Base-by-base conservation (phyloP, 1,284 basidiomycete genomes). In the Ganoderma leucocontextum region DNA sequence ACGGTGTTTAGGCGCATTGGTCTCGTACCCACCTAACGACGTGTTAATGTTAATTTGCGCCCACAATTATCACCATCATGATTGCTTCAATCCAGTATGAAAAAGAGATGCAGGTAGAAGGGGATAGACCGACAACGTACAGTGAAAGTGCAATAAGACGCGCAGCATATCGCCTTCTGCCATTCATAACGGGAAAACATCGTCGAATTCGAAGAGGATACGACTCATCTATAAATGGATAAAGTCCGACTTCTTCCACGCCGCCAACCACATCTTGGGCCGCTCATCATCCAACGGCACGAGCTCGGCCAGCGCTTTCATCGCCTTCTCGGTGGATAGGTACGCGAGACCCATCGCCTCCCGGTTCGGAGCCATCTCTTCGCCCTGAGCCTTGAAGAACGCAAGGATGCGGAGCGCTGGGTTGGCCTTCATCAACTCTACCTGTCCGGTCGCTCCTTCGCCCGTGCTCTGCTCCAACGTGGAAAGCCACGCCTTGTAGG, bases 351-450 rank as follows among this genome's bases (percentile, higher is more conserved):
- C 71, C 49, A 72, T 61, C 2, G 71, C 66, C 59, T 72, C 71
- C 39, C 70, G 64, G 42, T 67, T 63, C 7, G 66, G 57, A 19
- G 66, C 62, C 13, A 17, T 22, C 36, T 2, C 33, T 7, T 42
- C 36, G 41, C 44, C 61, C 19, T 62, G 64, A n/a, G 33, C 66
- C 49, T 67, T 64, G 74, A 75, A 82, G 70, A 80, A 79, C 8
- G 75, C 69, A 55, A 80, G 65, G 12, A 81, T 67, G 35, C 75
- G 74, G 29, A 80, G 65, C 0, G 78, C 80, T 2, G 80, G 80
- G 62, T 79, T 79, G 22, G 42, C 60, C 38, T 71, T 70, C 60
- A 75, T 72, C 22, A 66, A 65, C 61, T 77, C 74, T 25, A 82
- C 66, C 80, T 81, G 82, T 33, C 77, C 72, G 1, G 64, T 35